Conservation (phyloP, 345 rosid species). For the Aquilaria sinensis region DNA sequence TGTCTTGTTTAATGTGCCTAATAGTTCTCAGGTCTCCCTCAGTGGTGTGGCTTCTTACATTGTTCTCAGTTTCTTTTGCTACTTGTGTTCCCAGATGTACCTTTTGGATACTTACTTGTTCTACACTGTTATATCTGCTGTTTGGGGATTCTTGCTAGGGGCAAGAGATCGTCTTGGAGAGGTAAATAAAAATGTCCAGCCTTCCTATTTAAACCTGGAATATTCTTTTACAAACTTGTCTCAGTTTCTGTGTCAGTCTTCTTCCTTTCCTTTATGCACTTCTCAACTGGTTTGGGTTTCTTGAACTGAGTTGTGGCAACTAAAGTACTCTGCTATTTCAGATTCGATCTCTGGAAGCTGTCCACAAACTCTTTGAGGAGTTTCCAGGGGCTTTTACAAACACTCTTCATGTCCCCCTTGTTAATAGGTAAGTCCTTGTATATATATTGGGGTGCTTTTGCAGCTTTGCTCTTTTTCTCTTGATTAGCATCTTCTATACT, state of each 20-base stretch:
- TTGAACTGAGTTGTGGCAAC: constrained; percentile 2
- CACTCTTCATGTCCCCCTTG: constrained; percentile 55
- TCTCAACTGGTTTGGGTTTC: neutral
- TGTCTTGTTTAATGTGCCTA: too few relatives aligned
- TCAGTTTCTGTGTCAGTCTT: constrained; percentile 1
- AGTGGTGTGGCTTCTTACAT: neutral
- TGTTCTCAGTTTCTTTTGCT: neutral
- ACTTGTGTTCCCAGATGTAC: constrained; percentile 58
- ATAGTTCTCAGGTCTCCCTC: neutral
- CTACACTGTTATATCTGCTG: constrained; percentile 80
- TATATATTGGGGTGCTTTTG: neutral
- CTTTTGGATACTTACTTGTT: constrained; percentile 75
- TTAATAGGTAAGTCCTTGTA: constrained; percentile 33
- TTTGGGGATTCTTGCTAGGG: constrained; percentile 91
- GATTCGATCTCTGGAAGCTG: constrained; percentile 92
- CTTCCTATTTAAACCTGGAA: constrained; percentile 1
- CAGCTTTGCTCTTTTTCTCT: neutral
- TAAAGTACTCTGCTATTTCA: constrained; percentile 25
- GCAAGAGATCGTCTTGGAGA: constrained; percentile 98
- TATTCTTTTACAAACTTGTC: constrained; percentile 6
- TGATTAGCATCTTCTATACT: neutral
- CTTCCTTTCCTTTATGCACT: neutral
- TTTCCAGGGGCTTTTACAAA: constrained; percentile 83
- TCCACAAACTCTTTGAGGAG: constrained; percentile 77
- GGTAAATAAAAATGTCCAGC: constrained; percentile 32